Evolutionary conservation across 352 stramenopile genomes (phyloP).

Genomic region (Phytopythium oedochilum): DNA sequence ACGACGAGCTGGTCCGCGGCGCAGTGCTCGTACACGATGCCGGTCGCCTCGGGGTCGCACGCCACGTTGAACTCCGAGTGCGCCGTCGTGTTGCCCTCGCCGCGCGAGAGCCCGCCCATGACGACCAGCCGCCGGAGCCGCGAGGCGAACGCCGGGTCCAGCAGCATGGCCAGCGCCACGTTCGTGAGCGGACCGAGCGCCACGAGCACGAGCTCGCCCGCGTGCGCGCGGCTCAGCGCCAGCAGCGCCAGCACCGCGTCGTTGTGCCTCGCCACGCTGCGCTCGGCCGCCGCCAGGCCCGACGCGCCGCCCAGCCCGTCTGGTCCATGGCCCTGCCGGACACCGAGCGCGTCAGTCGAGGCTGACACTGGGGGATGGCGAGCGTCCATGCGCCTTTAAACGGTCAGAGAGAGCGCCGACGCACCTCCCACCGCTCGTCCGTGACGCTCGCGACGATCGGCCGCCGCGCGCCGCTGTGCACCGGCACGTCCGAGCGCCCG

Average conservation of each 20-base stretch:
- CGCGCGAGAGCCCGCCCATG: conserved; percentile 70
- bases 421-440: conserved; percentile 56
- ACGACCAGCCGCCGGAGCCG: conserved; percentile 63
- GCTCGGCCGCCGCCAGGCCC: conserved; percentile 28
- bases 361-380: too few relatives aligned
- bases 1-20: conserved; percentile 52
- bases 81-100: conserved; percentile 62
- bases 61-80: conserved; percentile 79
- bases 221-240: conserved; percentile 45
- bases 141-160: conserved; percentile 60
- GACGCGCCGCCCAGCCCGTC: conserved; percentile 63
- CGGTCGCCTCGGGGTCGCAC: conserved; percentile 74
- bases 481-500: conserved; percentile 38
- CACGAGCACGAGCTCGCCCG: conserved; percentile 69
- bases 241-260: conserved; percentile 66
- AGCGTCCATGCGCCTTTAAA: too few relatives aligned
- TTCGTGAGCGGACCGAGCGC: conserved; percentile 77
- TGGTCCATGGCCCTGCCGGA: conserved; percentile 48
- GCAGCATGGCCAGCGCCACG: conserved; percentile 62
- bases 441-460: conserved; percentile 63
- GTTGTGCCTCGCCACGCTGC: conserved; percentile 35
- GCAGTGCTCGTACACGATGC: conserved; percentile 71
- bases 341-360: too few relatives aligned
- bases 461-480: conserved; percentile 61
- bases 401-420: too few relatives aligned